Base-by-base conservation (phyloP, 768 basidiomycete species). In the Pisolithus albus region DNA sequence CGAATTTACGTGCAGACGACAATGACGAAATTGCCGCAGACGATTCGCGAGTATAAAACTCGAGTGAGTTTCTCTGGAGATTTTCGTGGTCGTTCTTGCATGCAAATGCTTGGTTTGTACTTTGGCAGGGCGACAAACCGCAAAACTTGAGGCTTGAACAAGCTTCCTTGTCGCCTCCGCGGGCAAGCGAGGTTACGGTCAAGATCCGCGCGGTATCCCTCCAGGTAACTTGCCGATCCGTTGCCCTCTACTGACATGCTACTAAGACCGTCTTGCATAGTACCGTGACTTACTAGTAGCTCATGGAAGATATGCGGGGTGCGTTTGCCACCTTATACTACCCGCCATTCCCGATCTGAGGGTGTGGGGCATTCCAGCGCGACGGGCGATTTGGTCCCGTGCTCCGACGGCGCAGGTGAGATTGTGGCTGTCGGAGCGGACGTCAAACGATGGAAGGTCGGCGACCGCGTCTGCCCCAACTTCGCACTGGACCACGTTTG, bases 391-490 rank as follows among this genome's bases (percentile, higher is more conserved):
- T 52, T 63, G 32, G 56, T 72, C 34, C 68, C 67, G 7, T 61
- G 62, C 23, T 74, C 82, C 1, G 81, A 84, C 57, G 72, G 75
- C 64, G 78, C 81, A 16, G 81, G 82, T 11, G 80, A 82, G 57
- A 67, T 84, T 45, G 62, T 81, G 30, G 70, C 75, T 1, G 59
- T 80, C 10, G 70, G 73, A 7, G 59, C 58, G 26, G 66, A 65
- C 3, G 69, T 71, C 43, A 75, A 64, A 26, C 66, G 61, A 5
- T 83, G 79, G 80, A 75, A 73, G 57, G 59, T 64, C 5, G 79
- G 81, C n/a, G 80, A 82, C 52, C 76, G 78, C 21, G 78, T 83
- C 50, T 32, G 11, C 30, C 30, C 30, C 11, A 32, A 32, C 30
- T 32, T 32, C 30, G 30, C 30, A 10, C 30, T 11, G 11, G 30